Evolutionary conservation across 2,329 filamentous ascomycete genomes (phyloP).

Genomic region (Xylaria polymorpha): DNA sequence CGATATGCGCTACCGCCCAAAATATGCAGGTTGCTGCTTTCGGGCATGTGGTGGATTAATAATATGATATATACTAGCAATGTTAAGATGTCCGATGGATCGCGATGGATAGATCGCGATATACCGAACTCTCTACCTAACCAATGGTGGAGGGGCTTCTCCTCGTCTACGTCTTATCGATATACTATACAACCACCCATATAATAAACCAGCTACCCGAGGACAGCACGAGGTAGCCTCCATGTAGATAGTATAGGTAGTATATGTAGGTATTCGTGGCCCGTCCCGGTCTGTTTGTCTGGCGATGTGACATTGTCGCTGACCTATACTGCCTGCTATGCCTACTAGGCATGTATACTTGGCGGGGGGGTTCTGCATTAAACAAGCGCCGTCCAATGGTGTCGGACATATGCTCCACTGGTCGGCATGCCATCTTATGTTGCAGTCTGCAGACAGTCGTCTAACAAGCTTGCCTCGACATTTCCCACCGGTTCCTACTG

Average conservation of each 20-base stretch:
- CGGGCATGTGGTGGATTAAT: slow-evolving; percentile 1
- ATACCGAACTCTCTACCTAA: not conserved
- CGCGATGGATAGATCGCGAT: not conserved
- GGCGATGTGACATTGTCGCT: slow-evolving; percentile 23
- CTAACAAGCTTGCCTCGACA: not conserved
- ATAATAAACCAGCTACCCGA: not conserved
- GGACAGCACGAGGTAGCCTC: no score
- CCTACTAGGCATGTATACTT: no score
- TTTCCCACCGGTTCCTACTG: slow-evolving; percentile 1
- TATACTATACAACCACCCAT: slow-evolving; percentile 18
- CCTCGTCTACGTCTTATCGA: slow-evolving; percentile 28
- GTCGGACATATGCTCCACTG: slow-evolving; percentile 20
- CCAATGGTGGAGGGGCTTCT: not conserved
- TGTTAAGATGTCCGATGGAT: slow-evolving; percentile 12
- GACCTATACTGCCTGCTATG: slow-evolving; percentile 15
- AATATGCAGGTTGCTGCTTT: slow-evolving; percentile 15
- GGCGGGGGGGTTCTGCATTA: slow-evolving; percentile 11
- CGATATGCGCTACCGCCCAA: slow-evolving; percentile 9
- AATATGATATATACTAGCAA: slow-evolving; percentile 5
- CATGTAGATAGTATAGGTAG: no score
- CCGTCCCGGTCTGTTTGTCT: not conserved
- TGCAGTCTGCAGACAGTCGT: not conserved
- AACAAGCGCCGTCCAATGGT: slow-evolving; percentile 31
- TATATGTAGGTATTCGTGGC: not conserved
- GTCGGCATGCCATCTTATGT: slow-evolving; percentile 5